A percentile compares a stretch with the other conserved stretches of the same genome.
Evolutionary conservation across 768 basidiomycete genomes (phyloP).

Genomic region (Serendipita sp.): DNA sequence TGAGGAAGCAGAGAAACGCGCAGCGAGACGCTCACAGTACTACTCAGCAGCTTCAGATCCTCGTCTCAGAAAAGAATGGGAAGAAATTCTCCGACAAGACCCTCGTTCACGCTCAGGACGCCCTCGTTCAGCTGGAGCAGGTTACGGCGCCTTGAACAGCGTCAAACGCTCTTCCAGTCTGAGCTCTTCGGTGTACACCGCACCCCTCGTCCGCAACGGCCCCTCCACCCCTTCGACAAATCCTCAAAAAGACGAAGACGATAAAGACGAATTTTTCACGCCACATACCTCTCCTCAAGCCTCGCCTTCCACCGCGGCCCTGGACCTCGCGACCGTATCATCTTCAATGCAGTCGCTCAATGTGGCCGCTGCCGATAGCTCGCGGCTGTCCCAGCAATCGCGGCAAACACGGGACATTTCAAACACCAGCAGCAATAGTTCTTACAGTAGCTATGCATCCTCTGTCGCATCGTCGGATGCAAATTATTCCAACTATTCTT

Average conservation of each 20-base stretch:
- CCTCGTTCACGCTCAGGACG: neutral
- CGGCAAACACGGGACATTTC: neutral
- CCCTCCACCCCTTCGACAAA: neutral
- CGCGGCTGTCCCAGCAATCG: neutral
- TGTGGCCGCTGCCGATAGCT: slow-evolving; percentile 17
- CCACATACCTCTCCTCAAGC: slow-evolving; percentile 39
- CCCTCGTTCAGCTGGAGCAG: neutral
- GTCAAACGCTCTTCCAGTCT: neutral
- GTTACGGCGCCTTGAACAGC: neutral
- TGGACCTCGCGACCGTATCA: neutral
- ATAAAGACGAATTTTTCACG: slow-evolving; percentile 46
- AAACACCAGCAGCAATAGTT: neutral
- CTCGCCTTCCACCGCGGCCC: slow-evolving; percentile 27
- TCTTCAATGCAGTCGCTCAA: neutral
- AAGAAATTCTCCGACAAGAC: neutral
- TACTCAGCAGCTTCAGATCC: slow-evolving; percentile 5
- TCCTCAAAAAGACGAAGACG: slow-evolving; percentile 20
- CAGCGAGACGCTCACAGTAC: neutral
- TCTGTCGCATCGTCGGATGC: slow-evolving; percentile 17
- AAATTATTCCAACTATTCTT: slow-evolving; percentile 12
- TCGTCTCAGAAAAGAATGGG: neutral
- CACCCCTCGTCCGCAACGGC: neutral
- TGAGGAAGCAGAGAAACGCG: neutral
- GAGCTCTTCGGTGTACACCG: neutral
- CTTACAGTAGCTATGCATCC: slow-evolving; percentile 6